Percentiles rank a stretch among this genome's conserved stretches.
These are phyloP conservation scores for Auricularia sp. DNA, from an alignment of 768 basidiomycete genomes.

Conservation along the genomic window DNA sequence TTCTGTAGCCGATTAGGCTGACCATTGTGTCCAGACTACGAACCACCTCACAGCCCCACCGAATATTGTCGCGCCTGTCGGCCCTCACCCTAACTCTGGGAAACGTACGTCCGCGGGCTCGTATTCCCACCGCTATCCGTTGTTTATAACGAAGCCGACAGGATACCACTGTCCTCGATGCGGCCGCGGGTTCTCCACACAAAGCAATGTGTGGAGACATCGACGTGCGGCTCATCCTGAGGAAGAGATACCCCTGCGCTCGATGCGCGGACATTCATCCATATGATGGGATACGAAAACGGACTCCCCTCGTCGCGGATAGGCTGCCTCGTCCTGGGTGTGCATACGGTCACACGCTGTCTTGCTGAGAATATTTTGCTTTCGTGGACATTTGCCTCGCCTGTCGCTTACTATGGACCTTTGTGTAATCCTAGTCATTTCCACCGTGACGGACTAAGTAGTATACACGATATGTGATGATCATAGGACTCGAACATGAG, in stretches of 20 bases:
- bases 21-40: background rate
- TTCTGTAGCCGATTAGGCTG: too few relatives aligned
- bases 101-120: background rate
- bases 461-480: too few relatives aligned
- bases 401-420: too few relatives aligned
- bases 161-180: background rate
- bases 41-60: background rate
- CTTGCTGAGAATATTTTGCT: too few relatives aligned
- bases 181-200: background rate
- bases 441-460: too few relatives aligned
- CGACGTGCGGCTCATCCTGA: background rate
- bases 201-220: background rate
- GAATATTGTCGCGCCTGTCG: background rate
- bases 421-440: too few relatives aligned
- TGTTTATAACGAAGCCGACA: background rate
- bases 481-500: too few relatives aligned
- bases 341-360: too few relatives aligned
- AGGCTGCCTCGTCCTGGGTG: too few relatives aligned
- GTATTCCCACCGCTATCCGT: background rate
- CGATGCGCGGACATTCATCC: background rate
- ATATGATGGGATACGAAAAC: background rate
- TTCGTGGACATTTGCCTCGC: too few relatives aligned
- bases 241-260: background rate
- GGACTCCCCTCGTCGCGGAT: too few relatives aligned
- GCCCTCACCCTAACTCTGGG: background rate